Evolutionary conservation across 768 basidiomycete genomes (phyloP).

Genomic region (Lactarius sp.): DNA sequence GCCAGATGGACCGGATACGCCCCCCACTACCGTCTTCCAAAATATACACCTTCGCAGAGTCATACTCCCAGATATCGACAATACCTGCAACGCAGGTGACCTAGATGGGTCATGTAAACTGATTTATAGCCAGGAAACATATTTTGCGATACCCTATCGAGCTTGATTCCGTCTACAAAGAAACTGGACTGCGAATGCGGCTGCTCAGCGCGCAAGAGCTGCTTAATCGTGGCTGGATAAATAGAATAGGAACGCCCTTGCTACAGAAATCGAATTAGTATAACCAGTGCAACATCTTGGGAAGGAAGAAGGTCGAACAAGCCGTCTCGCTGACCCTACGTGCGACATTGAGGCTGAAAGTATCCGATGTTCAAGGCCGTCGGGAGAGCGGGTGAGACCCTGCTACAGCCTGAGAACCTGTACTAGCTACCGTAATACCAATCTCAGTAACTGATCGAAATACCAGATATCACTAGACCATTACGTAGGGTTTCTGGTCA

Average conservation of each 20-base stretch:
- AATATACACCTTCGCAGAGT: constrained; percentile 13
- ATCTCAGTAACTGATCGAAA: background rate
- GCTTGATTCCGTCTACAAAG: constrained; percentile 16
- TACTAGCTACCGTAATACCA: background rate
- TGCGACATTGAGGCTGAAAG: constrained; percentile 5
- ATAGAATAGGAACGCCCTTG: background rate
- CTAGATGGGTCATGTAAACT: constrained; percentile 25
- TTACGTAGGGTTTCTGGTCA: background rate
- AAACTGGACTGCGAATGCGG: constrained; percentile 7
- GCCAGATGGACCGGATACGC: constrained; percentile 14
- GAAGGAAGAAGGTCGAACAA: background rate
- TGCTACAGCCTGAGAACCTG: background rate
- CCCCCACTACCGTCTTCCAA: constrained; percentile 39
- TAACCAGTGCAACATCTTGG: background rate
- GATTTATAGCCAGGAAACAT: background rate
- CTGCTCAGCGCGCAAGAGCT: constrained; percentile 40
- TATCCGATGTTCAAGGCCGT: background rate
- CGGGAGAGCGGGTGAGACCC: background rate
- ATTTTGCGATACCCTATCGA: constrained; percentile 10
- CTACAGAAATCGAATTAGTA: constrained; percentile 1
- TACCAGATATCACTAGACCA: background rate
- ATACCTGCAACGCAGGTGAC: constrained; percentile 50
- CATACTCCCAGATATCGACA: constrained; percentile 22
- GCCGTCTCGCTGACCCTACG: background rate
- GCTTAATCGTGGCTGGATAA: constrained; percentile 55